These are phyloP conservation scores for Penicillium chermesinum DNA, from an alignment of 495 filamentous ascomycete genomes.

Conservation along the genomic window DNA sequence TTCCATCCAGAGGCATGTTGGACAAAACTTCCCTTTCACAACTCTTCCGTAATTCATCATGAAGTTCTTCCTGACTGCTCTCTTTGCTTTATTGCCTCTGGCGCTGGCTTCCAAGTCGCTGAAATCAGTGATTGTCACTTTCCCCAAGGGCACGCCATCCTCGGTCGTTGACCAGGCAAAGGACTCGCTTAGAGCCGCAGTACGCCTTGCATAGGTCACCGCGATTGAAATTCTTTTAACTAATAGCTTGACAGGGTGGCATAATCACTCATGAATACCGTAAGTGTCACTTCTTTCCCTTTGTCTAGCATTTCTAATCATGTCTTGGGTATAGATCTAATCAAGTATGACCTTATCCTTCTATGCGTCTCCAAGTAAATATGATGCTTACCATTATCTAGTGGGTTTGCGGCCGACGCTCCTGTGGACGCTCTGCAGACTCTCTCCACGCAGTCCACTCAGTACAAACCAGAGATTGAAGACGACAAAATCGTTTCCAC, in stretches of 20 bases:
- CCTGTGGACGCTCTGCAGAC: slow-evolving; percentile 62
- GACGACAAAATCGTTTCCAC: slow-evolving; percentile 61
- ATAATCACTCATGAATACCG: slow-evolving; percentile 51
- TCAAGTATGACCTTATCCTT: slow-evolving; percentile 36
- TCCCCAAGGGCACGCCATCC: slow-evolving; percentile 66
- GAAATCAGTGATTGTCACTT: slow-evolving; percentile 75
- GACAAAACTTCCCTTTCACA: neutral
- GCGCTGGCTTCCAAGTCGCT: slow-evolving; percentile 52
- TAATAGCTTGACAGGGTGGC: slow-evolving; percentile 20
- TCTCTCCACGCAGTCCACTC: slow-evolving; percentile 58
- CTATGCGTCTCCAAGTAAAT: neutral
- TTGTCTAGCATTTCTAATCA: slow-evolving; percentile 8
- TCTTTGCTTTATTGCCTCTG: slow-evolving; percentile 52
- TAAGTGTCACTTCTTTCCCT: slow-evolving; percentile 26
- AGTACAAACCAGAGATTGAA: slow-evolving; percentile 67
- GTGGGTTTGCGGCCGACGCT: slow-evolving; percentile 72
- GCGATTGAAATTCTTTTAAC: neutral
- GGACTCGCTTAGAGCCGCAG: slow-evolving; percentile 61
- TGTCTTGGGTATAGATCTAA: slow-evolving; percentile 33
- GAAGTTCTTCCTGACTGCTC: slow-evolving; percentile 48
- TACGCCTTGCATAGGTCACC: slow-evolving; percentile 44
- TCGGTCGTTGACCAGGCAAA: slow-evolving; percentile 64
- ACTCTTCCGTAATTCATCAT: slow-evolving; percentile 36
- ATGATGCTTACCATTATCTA: slow-evolving; percentile 29
- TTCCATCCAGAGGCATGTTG: neutral